Base-by-base conservation (phyloP, 352 stramenopile species). In the Phytopythium mirpurense region DNA sequence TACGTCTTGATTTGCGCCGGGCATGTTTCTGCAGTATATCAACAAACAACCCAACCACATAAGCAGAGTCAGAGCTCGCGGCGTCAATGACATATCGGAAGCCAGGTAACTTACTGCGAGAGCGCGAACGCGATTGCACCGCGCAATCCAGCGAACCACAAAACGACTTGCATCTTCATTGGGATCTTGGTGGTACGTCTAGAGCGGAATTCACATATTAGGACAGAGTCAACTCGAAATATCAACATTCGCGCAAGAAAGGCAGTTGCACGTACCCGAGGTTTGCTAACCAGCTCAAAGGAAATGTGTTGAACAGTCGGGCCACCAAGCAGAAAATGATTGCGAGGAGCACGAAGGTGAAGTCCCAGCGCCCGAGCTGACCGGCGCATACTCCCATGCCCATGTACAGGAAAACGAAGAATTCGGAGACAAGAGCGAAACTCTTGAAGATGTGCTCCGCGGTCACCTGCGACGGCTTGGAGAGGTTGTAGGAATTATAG, bases 291-390 rank as follows among this genome's bases (percentile, higher is more conserved):
- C 69, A 87, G 45, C 74, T 88, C 48, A 90, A 83, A 1, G 95
- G 95, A 52, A 98, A 98, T 32, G 96, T 98, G 64, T 98, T 98
- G 56, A 96, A 90, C 4, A 96, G 43, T 11, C 96, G 74, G 86
- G 70, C 71, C 69, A 98, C 62, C 32, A 83, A 66, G 42, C 72
- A 88, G 24, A 97, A 95, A 11, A 96, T 42, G 54, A 97, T 82
- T 1, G 83, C 86, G 15, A 96, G 70, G 6, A 96, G 52, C 11
- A 90, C 78, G 63, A 98, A 96, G 18, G 63, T 77, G 49, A 95
- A 45, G 60, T 97, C 77, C 76, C 81, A 97, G 18, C 84, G 70
- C 2, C 74, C 76, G 48, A 84, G 79, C 48, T 86, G 75, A 7
- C 74, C 78, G 0, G 80, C 78, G 24, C 78, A 86, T 5, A 89